phyloP scores from a whole-genome alignment of 1,284 basidiomycete species.

The Moniliella sp. region DNA sequence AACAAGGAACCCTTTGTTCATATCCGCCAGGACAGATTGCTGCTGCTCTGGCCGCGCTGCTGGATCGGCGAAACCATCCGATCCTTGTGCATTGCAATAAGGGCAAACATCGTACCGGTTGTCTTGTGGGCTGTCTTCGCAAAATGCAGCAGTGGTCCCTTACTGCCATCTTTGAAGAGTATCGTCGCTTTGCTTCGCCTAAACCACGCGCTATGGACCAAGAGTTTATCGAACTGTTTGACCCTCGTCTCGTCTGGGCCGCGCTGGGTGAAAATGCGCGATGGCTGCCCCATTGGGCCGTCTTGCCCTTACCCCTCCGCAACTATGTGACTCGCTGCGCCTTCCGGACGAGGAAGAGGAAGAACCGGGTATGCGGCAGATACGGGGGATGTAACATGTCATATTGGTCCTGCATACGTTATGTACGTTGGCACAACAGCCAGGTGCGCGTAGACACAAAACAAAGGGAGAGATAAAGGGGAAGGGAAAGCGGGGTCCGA shows the following conservation, averaged over 20 bases:
- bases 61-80: constrained; percentile 41
- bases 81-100: constrained; percentile 44
- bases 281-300: constrained; percentile 10
- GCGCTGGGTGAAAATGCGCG: constrained; percentile 2
- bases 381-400: too few relatives aligned
- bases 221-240: constrained; percentile 40
- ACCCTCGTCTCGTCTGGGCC: constrained; percentile 7
- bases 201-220: constrained; percentile 41
- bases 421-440: too few relatives aligned
- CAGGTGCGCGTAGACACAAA: too few relatives aligned
- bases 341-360: too few relatives aligned
- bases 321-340: too few relatives aligned
- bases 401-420: too few relatives aligned
- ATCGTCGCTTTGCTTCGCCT: constrained; percentile 38
- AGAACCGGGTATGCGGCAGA: too few relatives aligned
- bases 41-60: constrained; percentile 38
- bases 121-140: constrained; percentile 41
- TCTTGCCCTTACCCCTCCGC: too few relatives aligned
- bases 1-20: constrained; percentile 37
- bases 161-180: constrained; percentile 42
- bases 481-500: too few relatives aligned
- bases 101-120: constrained; percentile 43
- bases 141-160: constrained; percentile 41
- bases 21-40: constrained; percentile 40
- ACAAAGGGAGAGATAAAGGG: too few relatives aligned